Conservation (phyloP, 768 basidiomycete genomes). For the Termitomyces sp. region DNA sequence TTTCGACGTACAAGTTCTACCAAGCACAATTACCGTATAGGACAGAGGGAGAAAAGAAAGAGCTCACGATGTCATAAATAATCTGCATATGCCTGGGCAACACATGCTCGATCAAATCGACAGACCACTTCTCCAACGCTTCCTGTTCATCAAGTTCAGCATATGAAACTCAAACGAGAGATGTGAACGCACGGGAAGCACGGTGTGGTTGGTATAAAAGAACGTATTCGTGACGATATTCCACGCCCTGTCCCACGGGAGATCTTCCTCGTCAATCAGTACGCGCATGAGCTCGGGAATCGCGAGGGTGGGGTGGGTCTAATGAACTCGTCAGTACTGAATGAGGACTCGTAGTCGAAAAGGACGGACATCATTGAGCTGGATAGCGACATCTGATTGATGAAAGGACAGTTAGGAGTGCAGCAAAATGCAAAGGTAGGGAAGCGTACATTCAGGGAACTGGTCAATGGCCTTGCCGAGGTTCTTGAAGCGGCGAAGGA, state of each 20-base stretch:
- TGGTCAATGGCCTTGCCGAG: conserved; percentile 72
- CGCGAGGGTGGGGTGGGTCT: conserved; percentile 94
- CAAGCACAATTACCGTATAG: conserved; percentile 1
- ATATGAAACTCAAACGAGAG: not conserved
- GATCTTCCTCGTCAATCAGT: conserved; percentile 86
- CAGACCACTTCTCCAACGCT: conserved; percentile 89
- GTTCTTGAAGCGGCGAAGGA: conserved; percentile 91
- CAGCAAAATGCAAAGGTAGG: conserved; percentile 1
- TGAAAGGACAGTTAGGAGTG: conserved; percentile 3
- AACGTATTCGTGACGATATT: conserved; percentile 83
- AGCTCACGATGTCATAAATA: conserved; percentile 59
- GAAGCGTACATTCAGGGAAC: conserved; percentile 72
- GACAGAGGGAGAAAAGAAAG: not conserved
- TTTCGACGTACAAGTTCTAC: conserved; percentile 44
- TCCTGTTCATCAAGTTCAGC: conserved; percentile 37
- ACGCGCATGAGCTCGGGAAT: conserved; percentile 95
- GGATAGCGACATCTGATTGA: conserved; percentile 73
- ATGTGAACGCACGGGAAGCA: conserved; percentile 62
- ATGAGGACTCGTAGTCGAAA: not conserved
- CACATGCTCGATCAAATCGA: conserved; percentile 79
- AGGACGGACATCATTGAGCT: conserved; percentile 76
- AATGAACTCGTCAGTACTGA: not conserved
- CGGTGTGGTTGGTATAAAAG: conserved; percentile 95
- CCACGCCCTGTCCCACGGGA: conserved; percentile 85
- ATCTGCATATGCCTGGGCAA: conserved; percentile 90